Base-by-base conservation (phyloP, 1,139 yeast genomes). In the Hansenula anomala region DNA sequence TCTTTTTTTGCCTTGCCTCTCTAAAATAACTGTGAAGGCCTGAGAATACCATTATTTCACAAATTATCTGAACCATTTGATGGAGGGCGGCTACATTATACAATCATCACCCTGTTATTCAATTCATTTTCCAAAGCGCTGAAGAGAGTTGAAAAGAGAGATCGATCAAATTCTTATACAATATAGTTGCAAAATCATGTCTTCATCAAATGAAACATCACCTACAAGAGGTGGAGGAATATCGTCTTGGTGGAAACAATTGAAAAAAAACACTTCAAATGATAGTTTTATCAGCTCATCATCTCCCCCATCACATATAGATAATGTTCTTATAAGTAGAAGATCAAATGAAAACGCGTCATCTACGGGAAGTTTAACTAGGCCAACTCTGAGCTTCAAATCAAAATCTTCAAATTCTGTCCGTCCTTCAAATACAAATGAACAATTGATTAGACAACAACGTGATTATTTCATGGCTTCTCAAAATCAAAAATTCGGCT, bases 391-490 rank as follows among this genome's bases (percentile, higher is more conserved):
- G 38, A 66, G 70, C 47, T 75, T 72, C 51, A 74, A 74, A 49
- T 66, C 76, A 15, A 60, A 76, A 34, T 72, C 78, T 13, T 63
- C 73, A 36, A 73, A 69, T 47, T 69, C 73, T 45, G 73, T 73
- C 35, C 76, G 41, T 59, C 73, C 39, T 58, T 63, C 24, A 47
- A 48, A 32, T 33, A 24, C 34, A 14, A 45, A 41, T 31, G 53
- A 48, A 36, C 45, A 52, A n/a, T 29, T 40, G 20, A 54, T 77
- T 25, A 65, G 78, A 50, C 78, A 71, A 46, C 80, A 75, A 49
- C 61, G 83, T 28, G 84, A 78, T 55, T 69, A 75, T 13, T 77
- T 77, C 51, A 58, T 78, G 24, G 49, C 53, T 3, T 38, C 56
- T 2, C 56, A 54, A 33, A 49, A 47, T 16, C 51, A 48, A 41